These are phyloP conservation scores for Jatropha podagrica DNA, from an alignment of 441 rosid genomes.

Conservation along the genomic window DNA sequence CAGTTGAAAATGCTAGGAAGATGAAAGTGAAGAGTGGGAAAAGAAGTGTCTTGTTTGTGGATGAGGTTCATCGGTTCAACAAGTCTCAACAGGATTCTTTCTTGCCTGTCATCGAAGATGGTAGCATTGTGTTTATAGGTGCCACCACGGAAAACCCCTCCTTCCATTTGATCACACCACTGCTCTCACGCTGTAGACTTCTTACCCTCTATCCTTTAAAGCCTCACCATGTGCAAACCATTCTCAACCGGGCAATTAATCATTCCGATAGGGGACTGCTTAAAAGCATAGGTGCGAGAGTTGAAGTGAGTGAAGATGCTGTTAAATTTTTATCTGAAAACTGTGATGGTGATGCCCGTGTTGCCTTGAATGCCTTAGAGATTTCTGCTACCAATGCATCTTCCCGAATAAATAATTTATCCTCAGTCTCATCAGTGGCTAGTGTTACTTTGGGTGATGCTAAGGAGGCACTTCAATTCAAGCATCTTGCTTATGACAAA, in stretches of 20 bases:
- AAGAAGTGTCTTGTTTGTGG: conserved; percentile 69
- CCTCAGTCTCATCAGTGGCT: conserved; percentile 15
- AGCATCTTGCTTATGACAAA: conserved; percentile 77
- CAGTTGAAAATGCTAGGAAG: conserved; percentile 62
- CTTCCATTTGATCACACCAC: conserved; percentile 73
- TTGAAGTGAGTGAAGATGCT: conserved; percentile 46
- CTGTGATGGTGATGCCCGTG: conserved; percentile 84
- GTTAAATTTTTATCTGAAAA: conserved; percentile 52
- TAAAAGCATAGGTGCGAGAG: conserved; percentile 26
- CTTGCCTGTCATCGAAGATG: conserved; percentile 85
- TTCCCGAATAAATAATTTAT: conserved; percentile 28
- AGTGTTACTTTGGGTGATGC: conserved; percentile 60
- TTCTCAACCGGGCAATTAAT: conserved; percentile 48
- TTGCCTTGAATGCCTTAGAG: conserved; percentile 74
- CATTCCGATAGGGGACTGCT: conserved; percentile 39
- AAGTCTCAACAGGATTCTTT: conserved; percentile 89
- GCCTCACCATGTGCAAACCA: conserved; percentile 47
- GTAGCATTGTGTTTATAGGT: conserved; percentile 73
- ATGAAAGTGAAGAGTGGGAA: conserved; percentile 40
- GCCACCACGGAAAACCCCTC: conserved; percentile 92
- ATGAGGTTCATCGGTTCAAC: conserved; percentile 83
- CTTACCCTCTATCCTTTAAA: conserved; percentile 63
- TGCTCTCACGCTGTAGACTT: conserved; percentile 72
- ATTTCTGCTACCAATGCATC: conserved; percentile 61
- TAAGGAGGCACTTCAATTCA: conserved; percentile 78